These are phyloP conservation scores for Pleurotus giganteus DNA, from an alignment of 768 basidiomycete genomes.

Conservation along the genomic window DNA sequence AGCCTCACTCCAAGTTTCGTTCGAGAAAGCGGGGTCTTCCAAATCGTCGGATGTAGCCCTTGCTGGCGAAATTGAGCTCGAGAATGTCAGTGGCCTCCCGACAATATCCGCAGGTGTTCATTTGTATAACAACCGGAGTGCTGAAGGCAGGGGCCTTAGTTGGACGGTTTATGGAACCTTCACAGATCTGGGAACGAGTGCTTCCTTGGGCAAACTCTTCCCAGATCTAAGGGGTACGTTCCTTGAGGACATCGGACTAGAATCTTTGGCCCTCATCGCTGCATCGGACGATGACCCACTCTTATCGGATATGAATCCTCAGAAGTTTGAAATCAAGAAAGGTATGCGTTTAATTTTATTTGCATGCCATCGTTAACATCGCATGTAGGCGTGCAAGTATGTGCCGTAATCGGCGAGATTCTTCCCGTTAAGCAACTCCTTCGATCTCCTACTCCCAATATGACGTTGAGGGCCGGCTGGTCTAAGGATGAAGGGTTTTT, in stretches of 20 bases:
- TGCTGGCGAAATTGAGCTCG: conserved; percentile 7
- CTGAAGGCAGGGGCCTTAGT: not conserved
- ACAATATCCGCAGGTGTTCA: conserved; percentile 5
- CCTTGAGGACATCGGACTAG: conserved; percentile 1
- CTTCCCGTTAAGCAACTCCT: not conserved
- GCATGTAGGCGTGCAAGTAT: conserved; percentile 8
- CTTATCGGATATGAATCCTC: not conserved
- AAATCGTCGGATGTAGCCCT: conserved; percentile 1
- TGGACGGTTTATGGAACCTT: conserved; percentile 9
- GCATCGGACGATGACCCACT: conserved; percentile 10
- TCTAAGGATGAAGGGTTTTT: conserved; percentile 1
- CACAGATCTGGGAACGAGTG: not conserved
- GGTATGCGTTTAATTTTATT: not conserved
- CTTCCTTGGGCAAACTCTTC: not conserved
- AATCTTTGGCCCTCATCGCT: conserved; percentile 1
- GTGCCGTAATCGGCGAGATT: conserved; percentile 6
- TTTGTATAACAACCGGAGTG: not conserved
- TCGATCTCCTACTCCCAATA: not conserved
- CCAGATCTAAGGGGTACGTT: conserved; percentile 7
- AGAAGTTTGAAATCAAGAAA: conserved; percentile 1
- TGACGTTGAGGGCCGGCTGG: conserved; percentile 7
- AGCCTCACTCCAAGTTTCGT: not conserved
- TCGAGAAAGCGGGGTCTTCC: not conserved
- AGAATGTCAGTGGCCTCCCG: not conserved
- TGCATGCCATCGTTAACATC: not conserved